These are phyloP conservation scores for Phytophthora nicotianae DNA, from an alignment of 352 stramenopile genomes.

Conservation along the genomic window DNA sequence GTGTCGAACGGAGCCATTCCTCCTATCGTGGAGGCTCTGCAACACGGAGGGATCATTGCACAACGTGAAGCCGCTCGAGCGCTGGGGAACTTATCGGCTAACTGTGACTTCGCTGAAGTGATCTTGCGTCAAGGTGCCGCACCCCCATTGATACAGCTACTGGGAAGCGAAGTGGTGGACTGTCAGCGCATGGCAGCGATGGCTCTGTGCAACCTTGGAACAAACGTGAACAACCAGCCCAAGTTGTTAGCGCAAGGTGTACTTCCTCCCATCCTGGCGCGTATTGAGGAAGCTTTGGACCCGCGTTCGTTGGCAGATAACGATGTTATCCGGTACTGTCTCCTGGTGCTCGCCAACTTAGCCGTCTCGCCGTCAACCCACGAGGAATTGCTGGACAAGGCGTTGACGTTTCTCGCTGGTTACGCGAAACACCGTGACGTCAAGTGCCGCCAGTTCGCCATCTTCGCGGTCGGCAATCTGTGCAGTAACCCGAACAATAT, in stretches of 20 bases:
- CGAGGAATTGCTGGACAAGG: conserved; percentile 72
- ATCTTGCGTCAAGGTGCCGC: conserved; percentile 91
- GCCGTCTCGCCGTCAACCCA: conserved; percentile 88
- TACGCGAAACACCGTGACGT: conserved; percentile 96
- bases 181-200: conserved; percentile 96
- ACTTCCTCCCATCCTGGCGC: conserved; percentile 87
- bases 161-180: conserved; percentile 90
- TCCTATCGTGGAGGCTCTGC: conserved; percentile 83
- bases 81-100: conserved; percentile 94
- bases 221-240: conserved; percentile 93
- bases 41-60: conserved; percentile 75
- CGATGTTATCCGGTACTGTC: conserved; percentile 95
- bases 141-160: conserved; percentile 84
- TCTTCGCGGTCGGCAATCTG: conserved; percentile 96
- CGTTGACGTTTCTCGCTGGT: conserved; percentile 88
- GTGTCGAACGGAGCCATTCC: conserved; percentile 90
- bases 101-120: conserved; percentile 94
- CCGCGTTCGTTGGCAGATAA: conserved; percentile 93
- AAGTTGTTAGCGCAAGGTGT: conserved; percentile 91
- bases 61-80: conserved; percentile 93
- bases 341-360: conserved; percentile 95
- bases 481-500: conserved; percentile 93
- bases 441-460: conserved; percentile 96
- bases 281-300: conserved; percentile 91
- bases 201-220: conserved; percentile 95